Evolutionary conservation across 2,329 filamentous ascomycete species (phyloP).

Genomic region (Colletotrichum endophyticum): DNA sequence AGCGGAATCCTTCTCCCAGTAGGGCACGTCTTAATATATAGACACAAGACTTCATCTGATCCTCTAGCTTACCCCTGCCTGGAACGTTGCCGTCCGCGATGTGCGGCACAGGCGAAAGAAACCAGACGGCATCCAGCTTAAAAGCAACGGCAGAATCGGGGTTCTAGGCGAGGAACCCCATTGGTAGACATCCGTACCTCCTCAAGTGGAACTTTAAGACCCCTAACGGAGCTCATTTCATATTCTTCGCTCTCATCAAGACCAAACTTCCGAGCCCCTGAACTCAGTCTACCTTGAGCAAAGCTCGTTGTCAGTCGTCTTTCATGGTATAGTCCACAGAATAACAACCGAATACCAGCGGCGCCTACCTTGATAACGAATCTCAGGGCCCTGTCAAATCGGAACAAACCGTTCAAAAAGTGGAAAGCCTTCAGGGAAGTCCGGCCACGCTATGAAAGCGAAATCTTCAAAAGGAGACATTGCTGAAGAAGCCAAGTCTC

Average conservation of each 20-base stretch:
- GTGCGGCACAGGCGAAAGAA: neutral
- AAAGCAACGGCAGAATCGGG: neutral
- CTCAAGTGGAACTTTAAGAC: neutral
- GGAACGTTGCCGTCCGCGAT: neutral
- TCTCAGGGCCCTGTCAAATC: neutral
- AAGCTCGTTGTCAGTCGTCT: neutral
- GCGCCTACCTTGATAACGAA: rapidly evolving
- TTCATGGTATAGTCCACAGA: neutral
- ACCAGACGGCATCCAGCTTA: neutral
- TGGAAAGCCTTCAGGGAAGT: neutral
- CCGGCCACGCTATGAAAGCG: neutral
- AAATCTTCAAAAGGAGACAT: too few relatives aligned
- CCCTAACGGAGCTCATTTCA: neutral
- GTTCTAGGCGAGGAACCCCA: neutral
- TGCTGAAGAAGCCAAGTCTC: neutral
- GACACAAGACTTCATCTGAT: neutral
- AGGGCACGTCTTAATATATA: neutral
- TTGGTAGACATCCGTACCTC: neutral
- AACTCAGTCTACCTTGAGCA: neutral
- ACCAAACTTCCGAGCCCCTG: neutral
- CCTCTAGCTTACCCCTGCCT: neutral
- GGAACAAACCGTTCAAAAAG: neutral
- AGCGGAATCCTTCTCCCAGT: rapidly evolving
- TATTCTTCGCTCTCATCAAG: neutral
- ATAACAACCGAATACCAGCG: neutral